Base-by-base conservation (phyloP, 2,329 filamentous ascomycete genomes). In the Neofusicoccum kwambonambiense region DNA sequence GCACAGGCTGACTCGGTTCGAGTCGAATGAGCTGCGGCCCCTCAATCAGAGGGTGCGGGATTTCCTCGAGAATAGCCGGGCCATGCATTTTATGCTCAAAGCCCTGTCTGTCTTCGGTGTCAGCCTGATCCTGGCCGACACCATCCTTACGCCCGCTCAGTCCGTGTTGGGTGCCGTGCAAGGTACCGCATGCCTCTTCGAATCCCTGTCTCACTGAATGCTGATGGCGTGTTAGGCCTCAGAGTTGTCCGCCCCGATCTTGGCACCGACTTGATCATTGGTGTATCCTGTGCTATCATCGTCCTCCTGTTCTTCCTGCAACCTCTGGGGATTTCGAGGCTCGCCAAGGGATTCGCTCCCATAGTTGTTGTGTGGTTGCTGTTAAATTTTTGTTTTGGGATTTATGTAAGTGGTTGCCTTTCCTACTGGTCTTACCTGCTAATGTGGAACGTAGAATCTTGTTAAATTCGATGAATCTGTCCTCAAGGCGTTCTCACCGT, bases 111-210 rank as follows among this genome's bases (percentile, higher is more conserved):
- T 90, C 1, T 76, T 90, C 8, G 87, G 86, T 11, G 88, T 90
- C 9, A 85, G 85, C 34, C 86, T 90, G 82, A 87, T 90, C 67
- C 87, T 90, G 76, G 81, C 83, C 37, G 84, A 90, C 72, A 88
- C 88, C 51, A 83, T 90, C 11, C 77, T 90, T 31, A 90, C 88
- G 1, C 89, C 88, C 0, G 89, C 89, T 0, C 88, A 91, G 72
- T 90, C 88, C 3, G 86, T 90, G 1, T 81, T 91, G 5, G 89
- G 89, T 31, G 88, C 89, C 2, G 85, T 90, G 15, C 88, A 91
- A 72, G 88, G 86, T 31, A 77, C 17, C 3, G 15, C n/a, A 4
- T 41, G 9, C 8, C 41, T 17, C 41, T n/a, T 44, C 15, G 3
- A 15, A 7, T 4, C 41, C 15, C 41, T 3, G 4, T 44, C 13